Evolutionary conservation across 495 filamentous ascomycete species (phyloP).

Genomic region (Penicillium canariense): DNA sequence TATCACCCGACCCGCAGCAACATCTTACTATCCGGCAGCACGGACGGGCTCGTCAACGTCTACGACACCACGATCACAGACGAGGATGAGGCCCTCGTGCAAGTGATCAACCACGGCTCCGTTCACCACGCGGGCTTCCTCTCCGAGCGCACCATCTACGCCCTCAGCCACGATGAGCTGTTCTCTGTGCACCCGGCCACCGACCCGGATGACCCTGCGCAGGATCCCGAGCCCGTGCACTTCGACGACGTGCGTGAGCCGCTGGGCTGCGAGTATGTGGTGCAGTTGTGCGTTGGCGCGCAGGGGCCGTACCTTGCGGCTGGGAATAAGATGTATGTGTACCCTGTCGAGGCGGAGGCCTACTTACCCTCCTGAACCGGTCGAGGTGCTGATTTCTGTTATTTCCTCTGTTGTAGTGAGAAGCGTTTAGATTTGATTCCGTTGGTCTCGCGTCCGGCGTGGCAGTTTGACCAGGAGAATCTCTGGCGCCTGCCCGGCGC

Average conservation of each 20-base stretch:
- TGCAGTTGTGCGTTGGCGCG: constrained; percentile 64
- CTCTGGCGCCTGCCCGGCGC: constrained; percentile 68
- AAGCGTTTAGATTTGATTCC: constrained; percentile 67
- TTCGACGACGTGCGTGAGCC: constrained; percentile 73
- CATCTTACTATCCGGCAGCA: constrained; percentile 79
- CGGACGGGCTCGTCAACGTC: constrained; percentile 87
- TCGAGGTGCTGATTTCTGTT: constrained; percentile 1
- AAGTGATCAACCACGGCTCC: constrained; percentile 86
- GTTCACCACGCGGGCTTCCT: constrained; percentile 86
- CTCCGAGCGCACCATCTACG: constrained; percentile 63
- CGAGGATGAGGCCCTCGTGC: constrained; percentile 81
- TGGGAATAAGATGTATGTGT: constrained; percentile 43
- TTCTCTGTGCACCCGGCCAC: constrained; percentile 75
- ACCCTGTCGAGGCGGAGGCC: neutral
- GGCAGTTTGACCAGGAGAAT: constrained; percentile 59
- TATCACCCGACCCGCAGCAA: constrained; percentile 64
- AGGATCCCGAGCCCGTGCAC: constrained; percentile 50
- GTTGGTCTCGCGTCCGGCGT: constrained; percentile 54
- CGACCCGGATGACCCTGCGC: constrained; percentile 51
- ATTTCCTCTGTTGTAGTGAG: constrained; percentile 41
- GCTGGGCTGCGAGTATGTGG: constrained; percentile 79
- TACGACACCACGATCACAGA: constrained; percentile 72
- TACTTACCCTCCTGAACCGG: neutral
- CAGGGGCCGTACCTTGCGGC: constrained; percentile 44
- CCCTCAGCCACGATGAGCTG: constrained; percentile 75